Conservation (phyloP, 164 flowering plant genomes). For the Euptelea pleiosperma region DNA sequence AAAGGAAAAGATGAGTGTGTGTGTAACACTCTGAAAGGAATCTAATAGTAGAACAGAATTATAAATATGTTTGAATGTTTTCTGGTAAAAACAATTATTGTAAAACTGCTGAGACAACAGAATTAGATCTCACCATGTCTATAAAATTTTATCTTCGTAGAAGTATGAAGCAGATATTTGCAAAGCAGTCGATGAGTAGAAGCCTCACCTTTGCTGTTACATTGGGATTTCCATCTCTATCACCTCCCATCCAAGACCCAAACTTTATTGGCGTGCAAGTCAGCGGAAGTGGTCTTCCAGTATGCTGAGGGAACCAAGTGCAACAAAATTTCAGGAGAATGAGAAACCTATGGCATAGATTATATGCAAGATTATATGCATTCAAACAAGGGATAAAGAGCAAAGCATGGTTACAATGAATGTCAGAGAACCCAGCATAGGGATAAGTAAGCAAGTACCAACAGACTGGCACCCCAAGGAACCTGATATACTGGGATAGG, state of each 20-base stretch:
- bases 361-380: too few relatives aligned
- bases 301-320: slow-evolving; percentile 52
- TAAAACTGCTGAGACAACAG: too few relatives aligned
- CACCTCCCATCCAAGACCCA: slow-evolving; percentile 99
- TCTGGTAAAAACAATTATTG: too few relatives aligned
- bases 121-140: too few relatives aligned
- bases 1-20: background rate
- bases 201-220: slow-evolving; percentile 79
- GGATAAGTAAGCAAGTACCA: too few relatives aligned
- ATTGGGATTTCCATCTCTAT: slow-evolving; percentile 97
- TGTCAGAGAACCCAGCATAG: slow-evolving; percentile 4
- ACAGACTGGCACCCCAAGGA: background rate
- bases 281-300: slow-evolving; percentile 87
- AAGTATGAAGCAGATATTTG: too few relatives aligned
- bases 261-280: slow-evolving; percentile 88
- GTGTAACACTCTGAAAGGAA: background rate
- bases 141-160: background rate
- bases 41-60: background rate
- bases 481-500: background rate
- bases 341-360: slow-evolving; percentile 1
- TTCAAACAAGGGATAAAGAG: background rate
- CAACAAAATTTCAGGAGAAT: slow-evolving; percentile 9
- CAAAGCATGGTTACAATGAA: background rate
- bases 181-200: background rate
- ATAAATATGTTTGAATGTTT: background rate